A percentile compares a stretch with the other conserved stretches of the same genome.
These are phyloP conservation scores for Metschnikowia henanensis DNA, from an alignment of 805 yeast genomes.

Conservation along the genomic window DNA sequence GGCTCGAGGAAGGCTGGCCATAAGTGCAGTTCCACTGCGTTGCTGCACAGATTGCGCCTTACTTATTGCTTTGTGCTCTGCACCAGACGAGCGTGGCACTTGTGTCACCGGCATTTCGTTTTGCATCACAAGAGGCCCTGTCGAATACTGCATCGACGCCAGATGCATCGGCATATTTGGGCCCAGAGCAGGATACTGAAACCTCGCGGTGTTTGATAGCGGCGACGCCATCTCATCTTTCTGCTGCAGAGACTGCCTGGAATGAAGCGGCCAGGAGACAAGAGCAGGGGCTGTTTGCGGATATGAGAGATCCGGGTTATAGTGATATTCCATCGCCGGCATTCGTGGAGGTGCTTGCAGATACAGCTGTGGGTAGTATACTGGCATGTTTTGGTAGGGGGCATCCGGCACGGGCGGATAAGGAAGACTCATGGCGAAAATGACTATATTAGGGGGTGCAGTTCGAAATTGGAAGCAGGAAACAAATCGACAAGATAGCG, in stretches of 20 bases:
- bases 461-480: neutral
- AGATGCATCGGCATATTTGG: neutral
- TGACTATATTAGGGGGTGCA: neutral
- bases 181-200: neutral
- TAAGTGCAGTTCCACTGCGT: neutral
- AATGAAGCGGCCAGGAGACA: neutral
- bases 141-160: slow-evolving; percentile 3
- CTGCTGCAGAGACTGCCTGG: neutral
- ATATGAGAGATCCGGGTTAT: slow-evolving; percentile 7
- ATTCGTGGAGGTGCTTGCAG: slow-evolving; percentile 3
- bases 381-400: slow-evolving; percentile 4
- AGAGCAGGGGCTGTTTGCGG: slow-evolving; percentile 1
- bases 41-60: neutral
- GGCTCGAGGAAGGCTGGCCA: neutral
- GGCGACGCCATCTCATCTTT: slow-evolving; percentile 11
- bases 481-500: neutral
- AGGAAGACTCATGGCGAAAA: slow-evolving; percentile 4
- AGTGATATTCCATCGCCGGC: slow-evolving; percentile 3
- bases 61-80: neutral
- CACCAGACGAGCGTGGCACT: neutral
- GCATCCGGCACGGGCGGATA: slow-evolving; percentile 2
- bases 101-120: neutral
- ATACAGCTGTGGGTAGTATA: slow-evolving; percentile 1
- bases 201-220: slow-evolving; percentile 3
- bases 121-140: slow-evolving; percentile 3